phyloP scores from a whole-genome alignment of 192 early-diverging fungal species.

The Backusella sp. region DNA sequence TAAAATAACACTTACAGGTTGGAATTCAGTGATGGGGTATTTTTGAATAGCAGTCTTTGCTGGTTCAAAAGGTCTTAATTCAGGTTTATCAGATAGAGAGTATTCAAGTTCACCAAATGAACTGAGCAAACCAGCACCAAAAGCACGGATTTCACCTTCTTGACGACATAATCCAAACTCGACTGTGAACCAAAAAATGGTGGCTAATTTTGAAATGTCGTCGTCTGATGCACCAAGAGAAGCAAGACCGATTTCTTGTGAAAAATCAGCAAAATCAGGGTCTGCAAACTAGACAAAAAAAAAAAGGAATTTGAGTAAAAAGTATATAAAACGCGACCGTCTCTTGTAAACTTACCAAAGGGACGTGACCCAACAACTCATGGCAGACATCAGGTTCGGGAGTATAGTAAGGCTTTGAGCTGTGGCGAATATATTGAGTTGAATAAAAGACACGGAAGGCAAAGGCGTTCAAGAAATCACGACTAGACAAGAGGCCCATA shows the following conservation, averaged over 20 bases:
- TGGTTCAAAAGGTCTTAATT: slow-evolving; percentile 84
- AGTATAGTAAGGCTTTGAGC: slow-evolving; percentile 87
- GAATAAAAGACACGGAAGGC: slow-evolving; percentile 97
- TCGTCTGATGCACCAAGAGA: slow-evolving; percentile 90
- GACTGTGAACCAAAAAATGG: slow-evolving; percentile 91
- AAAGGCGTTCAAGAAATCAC: slow-evolving; percentile 95
- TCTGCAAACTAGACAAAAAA: slow-evolving; percentile 60
- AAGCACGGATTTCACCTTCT: slow-evolving; percentile 72
- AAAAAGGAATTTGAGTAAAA: not conserved
- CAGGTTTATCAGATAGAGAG: slow-evolving; percentile 75
- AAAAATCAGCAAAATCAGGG: slow-evolving; percentile 91
- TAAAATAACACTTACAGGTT: slow-evolving; percentile 55
- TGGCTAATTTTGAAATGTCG: slow-evolving; percentile 88
- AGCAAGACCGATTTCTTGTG: slow-evolving; percentile 92
- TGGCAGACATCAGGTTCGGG: slow-evolving; percentile 97
- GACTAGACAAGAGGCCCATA: slow-evolving; percentile 87
- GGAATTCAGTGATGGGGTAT: slow-evolving; percentile 92
- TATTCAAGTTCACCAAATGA: slow-evolving; percentile 97
- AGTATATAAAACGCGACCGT: not conserved
- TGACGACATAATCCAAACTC: slow-evolving; percentile 91
- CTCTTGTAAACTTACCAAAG: slow-evolving; percentile 35
- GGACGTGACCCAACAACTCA: slow-evolving; percentile 91
- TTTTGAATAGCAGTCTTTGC: slow-evolving; percentile 65
- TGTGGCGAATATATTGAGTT: slow-evolving; percentile 97
- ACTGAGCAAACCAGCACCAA: slow-evolving; percentile 89